Evolutionary conservation across 345 rosid genomes (phyloP), one percentile per base, ranked within the genome.

Genomic region (Mallotus nudiflorus): DNA sequence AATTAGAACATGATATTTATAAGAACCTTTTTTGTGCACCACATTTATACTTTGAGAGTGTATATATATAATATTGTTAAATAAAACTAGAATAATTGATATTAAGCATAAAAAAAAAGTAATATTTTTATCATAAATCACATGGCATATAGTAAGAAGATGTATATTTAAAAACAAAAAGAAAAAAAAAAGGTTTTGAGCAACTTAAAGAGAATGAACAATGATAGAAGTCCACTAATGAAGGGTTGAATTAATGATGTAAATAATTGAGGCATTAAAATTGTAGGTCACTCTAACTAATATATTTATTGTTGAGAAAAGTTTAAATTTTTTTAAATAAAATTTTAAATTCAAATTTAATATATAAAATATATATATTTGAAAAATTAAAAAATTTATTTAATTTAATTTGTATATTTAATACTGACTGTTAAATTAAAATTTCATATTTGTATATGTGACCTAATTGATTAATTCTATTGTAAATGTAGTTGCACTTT

Each of bases 111-210:
- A 9, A 22, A 37, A 22, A 25, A 42, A n/a, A n/a, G n/a, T 6
- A 45, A 28, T 65, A 29, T 52, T 37, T 35, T 8, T 37, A 31
- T 59, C 37, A 5, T 74, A 39, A 49, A 53, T 58, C 80, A 70
- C 80, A 70, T 82, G 76, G 64, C 19, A 52, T 29, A n/a, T n/a
- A n/a, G n/a, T n/a, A n/a, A 37, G 74, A 69, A 73, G 77, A 75
- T 74, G 79, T 67, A 5, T 44, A 61, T 7, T 19, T 5, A 1
- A 2, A 20, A 20, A 11, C 25, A n/a, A 7, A 52, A n/a, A 20
- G 27, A 66, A 10, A 13, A 42, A 63, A 25, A 18, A 10, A 46
- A 49, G 18, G 14, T 1, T 12, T 42, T 8, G 14, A 42, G 14
- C 46, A 8, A 42, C 4, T 42, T 51, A 54, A 9, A 8, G 16